These are phyloP conservation scores for Neurospora sp. DNA, from an alignment of 2,329 filamentous ascomycete species.

Conservation along the genomic window DNA sequence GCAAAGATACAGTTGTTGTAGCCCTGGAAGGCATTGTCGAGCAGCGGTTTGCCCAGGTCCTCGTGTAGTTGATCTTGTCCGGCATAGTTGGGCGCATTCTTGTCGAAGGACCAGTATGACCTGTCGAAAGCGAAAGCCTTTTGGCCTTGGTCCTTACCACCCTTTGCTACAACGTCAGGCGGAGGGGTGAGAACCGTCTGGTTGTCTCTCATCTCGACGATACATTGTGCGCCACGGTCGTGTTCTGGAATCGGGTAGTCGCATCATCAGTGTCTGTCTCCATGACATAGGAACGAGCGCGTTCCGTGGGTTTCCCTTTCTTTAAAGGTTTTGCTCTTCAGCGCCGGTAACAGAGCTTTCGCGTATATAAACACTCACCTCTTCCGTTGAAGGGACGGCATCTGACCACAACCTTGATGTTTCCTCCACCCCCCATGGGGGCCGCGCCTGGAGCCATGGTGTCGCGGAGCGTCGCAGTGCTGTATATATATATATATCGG, in stretches of 20 bases:
- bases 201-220: slow-evolving; percentile 89
- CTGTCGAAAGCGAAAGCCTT: slow-evolving; percentile 94
- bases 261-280: slow-evolving; percentile 4
- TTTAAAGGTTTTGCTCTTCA: not conserved
- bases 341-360: not conserved
- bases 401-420: slow-evolving; percentile 99
- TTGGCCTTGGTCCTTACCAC: slow-evolving; percentile 56
- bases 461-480: not conserved
- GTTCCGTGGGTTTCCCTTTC: not conserved
- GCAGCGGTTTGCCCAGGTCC: slow-evolving; percentile 77
- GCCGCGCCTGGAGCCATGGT: slow-evolving; percentile 47
- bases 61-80: slow-evolving; percentile 82
- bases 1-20: slow-evolving; percentile 99
- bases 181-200: slow-evolving; percentile 82
- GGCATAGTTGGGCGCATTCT: slow-evolving; percentile 70
- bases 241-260: slow-evolving; percentile 49
- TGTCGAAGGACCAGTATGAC: slow-evolving; percentile 97
- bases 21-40: slow-evolving; percentile 96
- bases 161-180: slow-evolving; percentile 51
- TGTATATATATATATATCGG: not conserved
- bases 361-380: slow-evolving; percentile 45
- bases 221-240: slow-evolving; percentile 87
- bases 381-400: slow-evolving; percentile 89
- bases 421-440: slow-evolving; percentile 69
- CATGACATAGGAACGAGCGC: not conserved